phyloP scores from a whole-genome alignment of 345 rosid genomes.

The Eutrema yunnanense region DNA sequence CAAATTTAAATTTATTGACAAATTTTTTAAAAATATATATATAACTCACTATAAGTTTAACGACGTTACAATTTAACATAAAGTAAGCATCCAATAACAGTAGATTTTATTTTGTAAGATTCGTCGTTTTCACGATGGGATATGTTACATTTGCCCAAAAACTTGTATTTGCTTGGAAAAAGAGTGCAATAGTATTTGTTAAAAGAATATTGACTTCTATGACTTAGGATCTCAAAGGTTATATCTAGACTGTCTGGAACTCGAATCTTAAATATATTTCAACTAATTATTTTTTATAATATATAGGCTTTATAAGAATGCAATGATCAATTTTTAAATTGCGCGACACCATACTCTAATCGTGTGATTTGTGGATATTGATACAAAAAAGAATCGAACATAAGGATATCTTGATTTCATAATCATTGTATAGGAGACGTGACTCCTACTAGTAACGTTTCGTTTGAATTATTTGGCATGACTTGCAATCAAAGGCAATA shows the following conservation, averaged over 20 bases:
- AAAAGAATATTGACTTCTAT: not conserved
- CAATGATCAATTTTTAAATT: not conserved
- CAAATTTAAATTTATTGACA: no score
- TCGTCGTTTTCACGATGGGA: not conserved
- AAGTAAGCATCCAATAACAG: no score
- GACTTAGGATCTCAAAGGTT: not conserved
- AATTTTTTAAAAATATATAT: no score
- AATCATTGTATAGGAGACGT: conserved; percentile 21
- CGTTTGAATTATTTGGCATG: conserved; percentile 10
- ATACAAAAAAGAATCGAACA: not conserved
- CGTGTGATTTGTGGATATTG: not conserved
- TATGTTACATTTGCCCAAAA: not conserved
- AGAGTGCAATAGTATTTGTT: not conserved
- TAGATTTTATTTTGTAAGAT: no score
- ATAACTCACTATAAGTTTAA: no score
- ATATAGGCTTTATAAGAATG: not conserved
- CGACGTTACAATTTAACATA: no score
- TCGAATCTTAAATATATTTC: not conserved
- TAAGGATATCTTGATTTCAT: not conserved
- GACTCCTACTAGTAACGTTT: conserved; percentile 15
- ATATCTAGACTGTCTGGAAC: not conserved
- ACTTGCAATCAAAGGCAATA: conserved; percentile 12
- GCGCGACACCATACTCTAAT: not conserved
- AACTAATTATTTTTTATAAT: not conserved
- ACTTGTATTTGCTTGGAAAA: not conserved